phyloP scores from a whole-genome alignment of 257 asterid genomes.

The Nicotiana sylvestris region DNA sequence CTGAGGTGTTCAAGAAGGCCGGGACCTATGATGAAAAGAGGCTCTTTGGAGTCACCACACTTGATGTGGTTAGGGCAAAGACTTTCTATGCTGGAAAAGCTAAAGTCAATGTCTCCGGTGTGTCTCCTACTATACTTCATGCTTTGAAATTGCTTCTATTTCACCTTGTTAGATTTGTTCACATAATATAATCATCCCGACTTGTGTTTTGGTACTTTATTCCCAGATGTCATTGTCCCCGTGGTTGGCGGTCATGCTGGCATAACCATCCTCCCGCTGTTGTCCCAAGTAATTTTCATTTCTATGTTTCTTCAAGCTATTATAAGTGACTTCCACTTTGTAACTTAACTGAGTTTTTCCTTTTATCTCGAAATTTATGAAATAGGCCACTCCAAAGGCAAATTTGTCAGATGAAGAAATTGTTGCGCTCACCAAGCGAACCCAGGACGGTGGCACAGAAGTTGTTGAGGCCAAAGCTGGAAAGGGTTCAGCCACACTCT shows the following conservation, averaged over 20 bases:
- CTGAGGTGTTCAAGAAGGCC: conserved; percentile 77
- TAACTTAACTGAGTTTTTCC: not conserved
- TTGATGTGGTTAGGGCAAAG: conserved; percentile 93
- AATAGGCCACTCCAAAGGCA: conserved; percentile 74
- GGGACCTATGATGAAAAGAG: conserved; percentile 72
- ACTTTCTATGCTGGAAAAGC: conserved; percentile 89
- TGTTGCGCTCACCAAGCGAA: conserved; percentile 75
- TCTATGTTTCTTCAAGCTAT: not conserved
- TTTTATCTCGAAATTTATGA: not conserved
- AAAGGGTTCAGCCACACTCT: conserved; percentile 96
- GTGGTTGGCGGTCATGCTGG: conserved; percentile 98
- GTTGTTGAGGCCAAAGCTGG: conserved; percentile 99
- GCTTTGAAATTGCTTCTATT: not conserved
- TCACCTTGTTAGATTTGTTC: not conserved
- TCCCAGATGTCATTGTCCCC: conserved; percentile 77
- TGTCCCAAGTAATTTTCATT: conserved; percentile 58
- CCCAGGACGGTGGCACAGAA: conserved; percentile 98
- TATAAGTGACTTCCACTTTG: not conserved
- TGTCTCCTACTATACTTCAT: not conserved
- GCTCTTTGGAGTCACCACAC: conserved; percentile 87
- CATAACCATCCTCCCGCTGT: conserved; percentile 85
- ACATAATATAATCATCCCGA: too few species aligned
- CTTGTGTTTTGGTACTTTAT: not conserved
- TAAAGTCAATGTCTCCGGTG: conserved; percentile 71
- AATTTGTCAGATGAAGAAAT: conserved; percentile 67